Evolutionary conservation across 805 yeast genomes (phyloP).

Genomic region (Candida khao-thaluensis): DNA sequence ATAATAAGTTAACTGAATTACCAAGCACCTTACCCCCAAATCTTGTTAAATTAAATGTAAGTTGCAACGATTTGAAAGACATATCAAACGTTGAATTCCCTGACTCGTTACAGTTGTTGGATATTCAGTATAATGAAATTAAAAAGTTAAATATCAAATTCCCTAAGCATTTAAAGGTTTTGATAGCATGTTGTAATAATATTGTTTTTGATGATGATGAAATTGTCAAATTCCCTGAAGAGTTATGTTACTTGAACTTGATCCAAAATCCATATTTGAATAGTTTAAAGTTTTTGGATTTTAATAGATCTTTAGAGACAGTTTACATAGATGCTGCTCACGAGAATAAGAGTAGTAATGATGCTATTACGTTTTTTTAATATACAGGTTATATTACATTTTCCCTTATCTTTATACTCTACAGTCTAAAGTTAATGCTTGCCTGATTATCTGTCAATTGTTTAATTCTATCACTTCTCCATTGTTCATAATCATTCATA

Average conservation of each 20-base stretch:
- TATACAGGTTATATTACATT: constrained; percentile 5
- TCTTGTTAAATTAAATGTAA: constrained; percentile 15
- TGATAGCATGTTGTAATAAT: constrained; percentile 19
- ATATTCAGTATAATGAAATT: constrained; percentile 17
- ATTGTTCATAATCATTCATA: constrained; percentile 40
- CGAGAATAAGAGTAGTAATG: constrained; percentile 4
- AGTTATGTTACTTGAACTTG: constrained; percentile 15
- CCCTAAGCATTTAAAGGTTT: constrained; percentile 15
- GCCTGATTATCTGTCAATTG: constrained; percentile 12
- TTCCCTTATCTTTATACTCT: too few relatives aligned
- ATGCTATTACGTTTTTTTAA: constrained; percentile 13
- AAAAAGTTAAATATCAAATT: constrained; percentile 12
- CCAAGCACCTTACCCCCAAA: constrained; percentile 16
- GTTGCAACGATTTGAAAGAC: constrained; percentile 16
- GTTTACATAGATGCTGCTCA: constrained; percentile 16
- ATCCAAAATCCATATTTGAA: constrained; percentile 16
- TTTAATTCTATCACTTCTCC: constrained; percentile 39
- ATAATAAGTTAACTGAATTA: constrained; percentile 14
- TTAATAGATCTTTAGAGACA: constrained; percentile 14
- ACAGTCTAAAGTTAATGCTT: not conserved
- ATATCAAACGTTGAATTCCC: constrained; percentile 15
- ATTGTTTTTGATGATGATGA: constrained; percentile 17
- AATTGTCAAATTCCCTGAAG: constrained; percentile 14
- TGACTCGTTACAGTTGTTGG: constrained; percentile 16
- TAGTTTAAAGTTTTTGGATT: constrained; percentile 12